phyloP scores from a whole-genome alignment of 768 basidiomycete genomes.

The Rubroboletus satanas region DNA sequence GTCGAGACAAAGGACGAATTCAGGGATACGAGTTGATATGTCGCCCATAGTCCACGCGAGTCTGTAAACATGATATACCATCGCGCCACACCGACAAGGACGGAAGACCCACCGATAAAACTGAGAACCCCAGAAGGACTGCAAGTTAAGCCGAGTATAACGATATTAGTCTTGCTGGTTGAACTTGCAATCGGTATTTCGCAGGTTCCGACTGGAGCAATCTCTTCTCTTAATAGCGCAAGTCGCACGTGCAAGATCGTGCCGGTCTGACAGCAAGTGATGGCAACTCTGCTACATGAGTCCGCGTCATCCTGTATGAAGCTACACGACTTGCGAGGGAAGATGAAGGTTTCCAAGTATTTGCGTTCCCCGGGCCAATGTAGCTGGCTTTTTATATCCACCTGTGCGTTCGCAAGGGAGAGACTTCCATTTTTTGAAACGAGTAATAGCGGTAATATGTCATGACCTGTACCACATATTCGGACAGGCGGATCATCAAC shows the following conservation, averaged over 20 bases:
- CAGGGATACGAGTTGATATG: slow-evolving; percentile 31
- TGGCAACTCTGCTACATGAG: slow-evolving; percentile 4
- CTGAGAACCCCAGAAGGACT: slow-evolving; percentile 48
- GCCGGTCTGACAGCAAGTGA: slow-evolving; percentile 24
- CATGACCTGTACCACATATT: slow-evolving; percentile 32
- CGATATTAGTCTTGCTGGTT: background rate
- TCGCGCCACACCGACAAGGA: background rate
- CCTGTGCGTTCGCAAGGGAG: slow-evolving; percentile 28
- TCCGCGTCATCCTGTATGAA: slow-evolving; percentile 23
- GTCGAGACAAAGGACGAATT: slow-evolving; percentile 25
- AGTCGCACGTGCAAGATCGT: slow-evolving; percentile 22
- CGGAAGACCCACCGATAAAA: slow-evolving; percentile 43
- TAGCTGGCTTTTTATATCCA: slow-evolving; percentile 24
- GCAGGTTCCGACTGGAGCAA: slow-evolving; percentile 15
- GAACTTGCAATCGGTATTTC: slow-evolving; percentile 20
- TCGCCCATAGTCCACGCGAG: slow-evolving; percentile 42
- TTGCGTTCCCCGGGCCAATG: slow-evolving; percentile 26
- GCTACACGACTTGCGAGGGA: slow-evolving; percentile 25
- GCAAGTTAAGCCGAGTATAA: slow-evolving; percentile 20
- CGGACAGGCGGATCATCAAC: slow-evolving; percentile 40
- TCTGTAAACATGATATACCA: slow-evolving; percentile 30
- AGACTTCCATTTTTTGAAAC: slow-evolving; percentile 34
- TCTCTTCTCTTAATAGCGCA: slow-evolving; percentile 17
- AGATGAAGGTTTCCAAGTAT: slow-evolving; percentile 31
- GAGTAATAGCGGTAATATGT: slow-evolving; percentile 29